Evolutionary conservation across 371 early-diverging fungal species (phyloP).

Genomic region (Synchytrium microbalum): DNA sequence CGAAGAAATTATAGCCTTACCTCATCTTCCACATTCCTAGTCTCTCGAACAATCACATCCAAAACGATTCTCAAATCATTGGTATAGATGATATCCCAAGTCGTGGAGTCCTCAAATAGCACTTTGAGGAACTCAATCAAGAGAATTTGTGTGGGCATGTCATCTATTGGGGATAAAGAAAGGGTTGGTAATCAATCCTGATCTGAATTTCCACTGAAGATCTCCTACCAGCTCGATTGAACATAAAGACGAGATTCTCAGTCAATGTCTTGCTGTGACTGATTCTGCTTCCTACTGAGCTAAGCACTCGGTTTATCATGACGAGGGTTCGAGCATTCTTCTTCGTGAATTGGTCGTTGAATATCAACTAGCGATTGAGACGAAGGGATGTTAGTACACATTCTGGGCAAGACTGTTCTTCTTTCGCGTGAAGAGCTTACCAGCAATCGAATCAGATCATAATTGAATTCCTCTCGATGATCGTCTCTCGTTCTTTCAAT

Average conservation of each 20-base stretch:
- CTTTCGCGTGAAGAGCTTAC: constrained; percentile 8
- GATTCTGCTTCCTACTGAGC: constrained; percentile 47
- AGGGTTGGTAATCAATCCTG: constrained; percentile 2
- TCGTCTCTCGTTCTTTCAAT: constrained; percentile 61
- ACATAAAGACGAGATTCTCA: constrained; percentile 75
- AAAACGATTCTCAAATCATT: constrained; percentile 78
- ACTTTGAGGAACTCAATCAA: constrained; percentile 62
- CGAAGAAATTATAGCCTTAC: constrained; percentile 8
- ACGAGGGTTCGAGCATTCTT: constrained; percentile 34
- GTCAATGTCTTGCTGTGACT: constrained; percentile 67
- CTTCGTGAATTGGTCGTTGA: constrained; percentile 62
- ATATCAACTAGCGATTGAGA: constrained; percentile 39
- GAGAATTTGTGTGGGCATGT: constrained; percentile 56
- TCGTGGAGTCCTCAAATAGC: constrained; percentile 50
- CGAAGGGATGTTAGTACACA: not conserved
- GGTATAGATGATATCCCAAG: constrained; percentile 71
- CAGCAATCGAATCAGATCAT: constrained; percentile 58
- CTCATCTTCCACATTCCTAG: constrained; percentile 63
- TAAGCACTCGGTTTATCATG: constrained; percentile 33
- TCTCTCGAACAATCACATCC: constrained; percentile 72
- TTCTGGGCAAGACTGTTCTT: not conserved
- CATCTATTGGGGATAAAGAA: constrained; percentile 41
- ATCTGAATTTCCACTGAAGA: constrained; percentile 5
- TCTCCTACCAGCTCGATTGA: constrained; percentile 71
- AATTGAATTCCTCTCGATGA: constrained; percentile 62